Evolutionary conservation across 2,329 filamentous ascomycete genomes (phyloP).

Genomic region (Parascedosporium putredinis): DNA sequence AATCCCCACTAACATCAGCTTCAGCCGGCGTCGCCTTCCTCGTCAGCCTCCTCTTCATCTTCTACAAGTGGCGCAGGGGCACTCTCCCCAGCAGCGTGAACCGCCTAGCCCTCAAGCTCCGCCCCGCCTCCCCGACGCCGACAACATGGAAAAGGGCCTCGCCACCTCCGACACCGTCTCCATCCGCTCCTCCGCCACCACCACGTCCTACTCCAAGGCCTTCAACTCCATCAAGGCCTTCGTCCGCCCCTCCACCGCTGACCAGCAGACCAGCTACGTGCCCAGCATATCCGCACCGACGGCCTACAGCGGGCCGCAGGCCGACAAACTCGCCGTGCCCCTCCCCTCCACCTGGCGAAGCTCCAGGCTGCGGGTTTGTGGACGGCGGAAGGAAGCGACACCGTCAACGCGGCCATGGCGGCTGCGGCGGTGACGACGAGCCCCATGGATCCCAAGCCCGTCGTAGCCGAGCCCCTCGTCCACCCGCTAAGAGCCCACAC

Average conservation of each 20-base stretch:
- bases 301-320: not conserved
- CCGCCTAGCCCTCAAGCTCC: slow-evolving; percentile 5
- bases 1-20: slow-evolving; percentile 4
- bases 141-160: slow-evolving; percentile 8
- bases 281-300: slow-evolving; percentile 1
- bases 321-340: slow-evolving; percentile 5
- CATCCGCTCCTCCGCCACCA: not conserved
- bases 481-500: slow-evolving; percentile 5
- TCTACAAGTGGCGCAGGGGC: slow-evolving; percentile 10
- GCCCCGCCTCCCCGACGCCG: slow-evolving; percentile 2
- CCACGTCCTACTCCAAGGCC: not conserved
- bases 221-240: slow-evolving; percentile 3
- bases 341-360: slow-evolving; percentile 2
- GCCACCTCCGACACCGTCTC: not conserved
- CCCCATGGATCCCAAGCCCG: slow-evolving; percentile 1
- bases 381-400: not conserved
- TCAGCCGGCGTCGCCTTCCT: slow-evolving; percentile 9
- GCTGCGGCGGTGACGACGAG: not conserved
- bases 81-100: slow-evolving; percentile 3
- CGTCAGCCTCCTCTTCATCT: slow-evolving; percentile 5
- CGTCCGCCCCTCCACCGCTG: not conserved
- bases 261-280: not conserved
- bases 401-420: not conserved
- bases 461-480: slow-evolving; percentile 3
- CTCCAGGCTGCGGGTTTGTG: slow-evolving; percentile 6